phyloP scores from a whole-genome alignment of 805 yeast genomes.

The Spathaspora girioi region DNA sequence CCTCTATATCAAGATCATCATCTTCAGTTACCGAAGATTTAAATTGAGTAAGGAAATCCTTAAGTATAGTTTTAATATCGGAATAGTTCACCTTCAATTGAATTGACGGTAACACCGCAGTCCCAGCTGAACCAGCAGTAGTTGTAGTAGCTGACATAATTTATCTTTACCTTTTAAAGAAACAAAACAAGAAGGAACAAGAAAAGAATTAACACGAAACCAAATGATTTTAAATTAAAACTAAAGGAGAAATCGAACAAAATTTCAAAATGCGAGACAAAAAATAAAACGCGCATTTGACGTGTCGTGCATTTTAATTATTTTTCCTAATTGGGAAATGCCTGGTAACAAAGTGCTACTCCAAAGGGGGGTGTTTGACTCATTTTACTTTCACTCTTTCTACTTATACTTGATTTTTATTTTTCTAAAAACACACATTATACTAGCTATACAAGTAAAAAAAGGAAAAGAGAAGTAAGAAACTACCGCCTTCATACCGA shows the following conservation, averaged over 20 bases:
- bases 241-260: neutral
- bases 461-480: neutral
- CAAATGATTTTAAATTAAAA: no score
- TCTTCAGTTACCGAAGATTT: conserved; percentile 18
- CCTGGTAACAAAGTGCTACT: neutral
- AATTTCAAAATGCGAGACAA: neutral
- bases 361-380: no score
- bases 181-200: neutral
- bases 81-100: conserved; percentile 72
- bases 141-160: conserved; percentile 20
- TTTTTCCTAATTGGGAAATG: conserved; percentile 13
- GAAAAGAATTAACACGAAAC: no score
- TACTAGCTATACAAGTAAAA: neutral
- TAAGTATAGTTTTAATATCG: conserved; percentile 53
- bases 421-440: neutral
- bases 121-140: conserved; percentile 17
- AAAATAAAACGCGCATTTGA: neutral
- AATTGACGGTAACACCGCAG: conserved; percentile 53
- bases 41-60: conserved; percentile 62
- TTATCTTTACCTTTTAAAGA: neutral
- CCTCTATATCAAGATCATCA: conserved; percentile 18
- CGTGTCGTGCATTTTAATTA: conserved; percentile 4
- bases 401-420: no score
- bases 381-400: no score
- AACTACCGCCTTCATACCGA: neutral